Base-by-base conservation (phyloP, 2,329 filamentous ascomycete species). In the Rutstroemia sp. region DNA sequence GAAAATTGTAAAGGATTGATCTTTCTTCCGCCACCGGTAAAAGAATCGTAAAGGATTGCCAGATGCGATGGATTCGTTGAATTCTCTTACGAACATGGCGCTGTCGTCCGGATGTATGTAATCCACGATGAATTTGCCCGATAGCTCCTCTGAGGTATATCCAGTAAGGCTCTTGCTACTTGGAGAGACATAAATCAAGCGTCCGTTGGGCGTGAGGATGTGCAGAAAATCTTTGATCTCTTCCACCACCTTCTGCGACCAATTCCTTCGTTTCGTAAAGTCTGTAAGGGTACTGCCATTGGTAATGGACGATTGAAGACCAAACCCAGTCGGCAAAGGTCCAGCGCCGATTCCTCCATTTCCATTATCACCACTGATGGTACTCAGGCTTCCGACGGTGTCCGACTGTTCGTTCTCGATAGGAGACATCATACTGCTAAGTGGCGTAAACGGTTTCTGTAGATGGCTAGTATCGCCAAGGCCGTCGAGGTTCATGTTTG, bases 171-270 rank as follows among this genome's bases (percentile, higher is more conserved):
- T 68, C 60, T 84, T 82, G 64, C 87, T 82, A 57, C 88, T 94
- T 1, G 89, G 87, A 38, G 91, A 95, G n/a, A 87, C 83, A 68
- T 94, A 95, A 58, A 88, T 81, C 64, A 97, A 86, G 61, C 87
- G 83, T 39, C 91, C 90, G 65, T 94, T 86, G 23, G 89, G 82
- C 48, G 90, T 91, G 51, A 97, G 80, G 58, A 97, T 91, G 68
- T 95, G 86, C 55, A 96, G 73, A 64, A 96, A 83, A 71, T 96
- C 92, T 68, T 87, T 88, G 64, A 97, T 77, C 75, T 96, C 92
- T 71, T 95, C 89, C 23, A 96, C 82, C 12, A 96, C 86, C 62
- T 89, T 87, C 69, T 92, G 88, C 16, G 89, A 87, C 92, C 92
- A 96, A 69, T 94, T 85, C 59, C 80, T 73, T 57, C 83, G 74